These are phyloP conservation scores for Butyriboletus loyo DNA, from an alignment of 768 basidiomycete species.

Conservation along the genomic window DNA sequence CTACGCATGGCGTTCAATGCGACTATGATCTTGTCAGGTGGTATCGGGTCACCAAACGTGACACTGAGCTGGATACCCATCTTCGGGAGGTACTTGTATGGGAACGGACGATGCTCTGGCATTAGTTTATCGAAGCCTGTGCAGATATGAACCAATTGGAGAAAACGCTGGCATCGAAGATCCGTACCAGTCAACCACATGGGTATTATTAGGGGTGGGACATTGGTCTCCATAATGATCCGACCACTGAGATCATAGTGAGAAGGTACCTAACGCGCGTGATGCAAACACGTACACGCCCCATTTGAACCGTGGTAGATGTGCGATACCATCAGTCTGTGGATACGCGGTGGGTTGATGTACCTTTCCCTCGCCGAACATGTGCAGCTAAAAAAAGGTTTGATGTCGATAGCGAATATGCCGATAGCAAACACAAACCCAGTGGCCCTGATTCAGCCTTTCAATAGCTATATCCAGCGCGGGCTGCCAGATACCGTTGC, in stretches of 20 bases:
- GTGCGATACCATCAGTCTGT: constrained; percentile 39
- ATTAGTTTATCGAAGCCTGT: constrained; percentile 83
- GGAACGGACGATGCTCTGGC: constrained; percentile 80
- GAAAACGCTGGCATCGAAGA: background rate
- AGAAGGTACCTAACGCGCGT: background rate
- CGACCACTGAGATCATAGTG: constrained; percentile 56
- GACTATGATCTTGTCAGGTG: constrained; percentile 35
- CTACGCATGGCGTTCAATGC: constrained; percentile 14
- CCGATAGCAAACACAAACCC: constrained; percentile 54
- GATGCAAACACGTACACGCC: constrained; percentile 66
- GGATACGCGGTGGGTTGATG: constrained; percentile 64
- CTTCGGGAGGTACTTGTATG: constrained; percentile 69
- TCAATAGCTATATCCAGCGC: constrained; percentile 82
- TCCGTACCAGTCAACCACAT: constrained; percentile 86
- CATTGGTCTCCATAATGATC: constrained; percentile 66
- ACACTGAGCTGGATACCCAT: constrained; percentile 63
- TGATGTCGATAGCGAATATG: background rate
- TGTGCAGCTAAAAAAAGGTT: constrained; percentile 64
- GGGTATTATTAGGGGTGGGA: constrained; percentile 80
- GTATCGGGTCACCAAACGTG: constrained; percentile 77
- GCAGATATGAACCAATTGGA: background rate
- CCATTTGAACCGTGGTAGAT: constrained; percentile 87
- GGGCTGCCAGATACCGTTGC: constrained; percentile 84
- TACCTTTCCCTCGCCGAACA: constrained; percentile 88
- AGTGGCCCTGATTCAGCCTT: constrained; percentile 76